Base-by-base conservation (phyloP, 2,329 filamentous ascomycete genomes). In the Nemania sp. region DNA sequence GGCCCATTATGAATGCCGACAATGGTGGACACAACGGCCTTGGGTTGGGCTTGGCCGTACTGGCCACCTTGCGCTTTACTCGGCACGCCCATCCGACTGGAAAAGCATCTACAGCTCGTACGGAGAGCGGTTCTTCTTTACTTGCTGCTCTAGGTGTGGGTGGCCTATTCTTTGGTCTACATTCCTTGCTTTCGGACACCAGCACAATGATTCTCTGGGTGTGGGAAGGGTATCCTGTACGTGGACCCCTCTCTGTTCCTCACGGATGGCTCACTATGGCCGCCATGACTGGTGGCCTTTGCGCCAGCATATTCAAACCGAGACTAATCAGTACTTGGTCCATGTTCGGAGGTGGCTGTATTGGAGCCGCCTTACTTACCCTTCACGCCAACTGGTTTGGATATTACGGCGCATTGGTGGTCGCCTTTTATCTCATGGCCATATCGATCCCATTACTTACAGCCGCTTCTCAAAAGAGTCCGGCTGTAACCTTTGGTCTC, bases 181-280 rank as follows among this genome's bases (percentile, higher is more conserved):
- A 97, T 70, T 97, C 92, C 1, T 78, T 99, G 8, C 81, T 99
- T 9, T 97, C 94, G 0, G 94, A 99, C 70, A 96, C 92, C 0
- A 97, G 94, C 76, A 99, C 94, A 49, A 97, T 99, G 91, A 97
- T 97, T 53, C 80, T 92, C 14, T 99, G 94, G 94, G 91, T 91
- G 2, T 99, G 94, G 94, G 91, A 97, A 64, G 94, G 94, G 6
- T 99, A 89, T 66, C 94, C 94, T 12, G 83, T 97, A 34, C 85
- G 89, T 44, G 94, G 94, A 6, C 94, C 94, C 2, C 83, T 94
- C 44, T 84, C 91, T 57, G 91, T 87, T 42, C 91, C 91, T n/a
- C 91, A 97, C 66, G 94, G 92, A 49, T 91, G 90, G 65, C 83
- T 88, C 69, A 97, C 91, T 1, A 83, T 97, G 47, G 81, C 89